Evolutionary conservation across 2,329 filamentous ascomycete species (phyloP), one percentile per base, ranked within the genome.

Genomic region (Aschersonia sp.): DNA sequence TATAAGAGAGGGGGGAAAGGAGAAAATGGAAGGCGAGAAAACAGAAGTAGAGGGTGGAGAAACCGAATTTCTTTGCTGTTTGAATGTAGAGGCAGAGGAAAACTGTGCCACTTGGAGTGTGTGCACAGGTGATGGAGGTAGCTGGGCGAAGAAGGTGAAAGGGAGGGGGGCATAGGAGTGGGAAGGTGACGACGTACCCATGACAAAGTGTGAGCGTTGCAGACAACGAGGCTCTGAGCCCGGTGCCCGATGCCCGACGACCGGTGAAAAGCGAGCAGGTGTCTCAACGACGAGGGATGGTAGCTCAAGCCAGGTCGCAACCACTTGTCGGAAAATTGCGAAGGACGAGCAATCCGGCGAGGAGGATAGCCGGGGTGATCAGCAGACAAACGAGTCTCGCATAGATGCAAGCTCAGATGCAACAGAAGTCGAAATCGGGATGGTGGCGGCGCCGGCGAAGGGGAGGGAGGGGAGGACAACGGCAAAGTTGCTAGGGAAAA

Each of bases 331-430:
- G 53, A 52, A 53, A 28, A 51, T 54, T 53, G 50, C 54, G 50
- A 48, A 46, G 48, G 47, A 43, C 31, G 32, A 50, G 47, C 43
- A 48, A 53, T 51, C 50, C 53, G 52, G 52, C 50, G 49, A 53
- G 53, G 50, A 54, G 54, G 52, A 60, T 58, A 58, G 58, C 55
- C 48, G 56, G 58, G 44, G 44, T 45, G 47, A 58, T 61, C 56
- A 59, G 56, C 53, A 53, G 55, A 58, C 51, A 54, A 55, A 58
- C 53, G 53, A 55, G 53, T 59, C 53, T 61, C 58, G 59, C 59
- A 59, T 61, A 55, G 56, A 60, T 53, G 56, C 56, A 59, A 59
- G 56, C 51, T 53, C 51, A 20, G 54, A 55, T 59, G 56, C 57
- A 61, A 56, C 57, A 47, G 47, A 58, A 45, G 54, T 58, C 54